These are phyloP conservation scores for Eudorina sp. DNA, from an alignment of 139 green algal species.

Conservation along the genomic window DNA sequence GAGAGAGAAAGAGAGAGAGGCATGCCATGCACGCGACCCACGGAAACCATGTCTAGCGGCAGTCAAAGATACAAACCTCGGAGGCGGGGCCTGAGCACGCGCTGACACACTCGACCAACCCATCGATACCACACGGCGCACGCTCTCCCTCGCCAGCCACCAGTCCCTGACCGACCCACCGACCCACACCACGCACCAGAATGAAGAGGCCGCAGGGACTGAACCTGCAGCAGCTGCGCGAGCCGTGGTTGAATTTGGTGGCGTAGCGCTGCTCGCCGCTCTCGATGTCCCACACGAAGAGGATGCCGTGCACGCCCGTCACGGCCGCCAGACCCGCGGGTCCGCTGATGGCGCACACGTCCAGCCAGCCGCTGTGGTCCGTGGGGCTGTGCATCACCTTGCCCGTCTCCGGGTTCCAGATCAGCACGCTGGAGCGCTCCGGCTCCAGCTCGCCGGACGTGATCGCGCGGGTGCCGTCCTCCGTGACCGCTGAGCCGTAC, in stretches of 20 bases:
- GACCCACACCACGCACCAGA: not conserved
- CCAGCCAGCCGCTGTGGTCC: conserved; percentile 1
- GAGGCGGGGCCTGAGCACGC: too few species aligned
- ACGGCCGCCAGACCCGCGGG: not conserved
- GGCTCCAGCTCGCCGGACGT: not conserved
- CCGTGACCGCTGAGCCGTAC: not conserved
- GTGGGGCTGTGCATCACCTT: not conserved
- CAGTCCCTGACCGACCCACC: not conserved
- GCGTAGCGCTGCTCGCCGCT: not conserved
- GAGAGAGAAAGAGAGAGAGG: too few species aligned
- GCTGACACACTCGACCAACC: too few species aligned
- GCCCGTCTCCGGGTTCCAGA: not conserved
- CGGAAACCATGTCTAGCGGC: too few species aligned
- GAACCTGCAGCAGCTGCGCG: conserved; percentile 4
- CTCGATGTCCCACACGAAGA: conserved; percentile 8
- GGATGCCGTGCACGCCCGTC: not conserved
- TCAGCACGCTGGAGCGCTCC: not conserved
- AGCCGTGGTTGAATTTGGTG: not conserved
- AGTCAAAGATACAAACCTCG: too few species aligned
- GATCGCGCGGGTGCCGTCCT: not conserved
- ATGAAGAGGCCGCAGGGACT: not conserved
- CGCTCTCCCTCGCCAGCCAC: too few species aligned
- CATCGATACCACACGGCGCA: too few species aligned
- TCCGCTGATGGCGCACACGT: not conserved
- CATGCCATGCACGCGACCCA: too few species aligned